Evolutionary conservation across 768 basidiomycete genomes (phyloP), one percentile per base, ranked within the genome.

Genomic region (Boletales sp.): DNA sequence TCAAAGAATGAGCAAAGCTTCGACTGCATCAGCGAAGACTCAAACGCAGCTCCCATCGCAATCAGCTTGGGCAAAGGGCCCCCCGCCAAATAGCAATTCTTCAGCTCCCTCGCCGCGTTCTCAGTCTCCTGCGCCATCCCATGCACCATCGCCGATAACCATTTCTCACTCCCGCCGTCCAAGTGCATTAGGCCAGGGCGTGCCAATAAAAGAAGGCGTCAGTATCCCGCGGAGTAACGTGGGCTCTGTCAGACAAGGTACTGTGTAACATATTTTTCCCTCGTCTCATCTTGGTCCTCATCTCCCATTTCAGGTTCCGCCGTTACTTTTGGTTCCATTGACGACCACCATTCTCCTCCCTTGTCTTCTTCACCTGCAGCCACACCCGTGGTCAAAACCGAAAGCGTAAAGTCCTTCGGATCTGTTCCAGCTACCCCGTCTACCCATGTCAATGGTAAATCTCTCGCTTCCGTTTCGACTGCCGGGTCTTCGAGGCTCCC

Each of bases 61-160:
- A 78, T 91, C 90, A 72, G 91, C 90, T 77, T 95, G 92, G 92
- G 75, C 87, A 73, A 86, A 73, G 79, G 90, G 91, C 69, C 91
- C 91, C 45, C 90, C 92, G 49, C 79, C 80, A 73, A 78, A 69
- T 57, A 72, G 60, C 55, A 67, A 50, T 12, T 68, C 82, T 48
- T 72, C 73, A 51, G 69, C 72, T 44, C 67, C 86, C 50, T 78
- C 85, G 54, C 78, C 86, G 51, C 84, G 88, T 69, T 84, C 90
- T 42, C 86, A 89, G 71, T 87, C 88, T 54, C 86, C 88, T 57
- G 86, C 82, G 49, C 81, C 79, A 17, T 64, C 80, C 38, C 77
- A 70, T 67, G 68, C 65, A 36, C 66, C 72, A 44, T 62, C 75
- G 46, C 78, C 75, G 43, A 65, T 72, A 52, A 67, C 76, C 50